Evolutionary conservation across 2,329 filamentous ascomycete genomes (phyloP).

Genomic region (Lachnellula occidentalis): DNA sequence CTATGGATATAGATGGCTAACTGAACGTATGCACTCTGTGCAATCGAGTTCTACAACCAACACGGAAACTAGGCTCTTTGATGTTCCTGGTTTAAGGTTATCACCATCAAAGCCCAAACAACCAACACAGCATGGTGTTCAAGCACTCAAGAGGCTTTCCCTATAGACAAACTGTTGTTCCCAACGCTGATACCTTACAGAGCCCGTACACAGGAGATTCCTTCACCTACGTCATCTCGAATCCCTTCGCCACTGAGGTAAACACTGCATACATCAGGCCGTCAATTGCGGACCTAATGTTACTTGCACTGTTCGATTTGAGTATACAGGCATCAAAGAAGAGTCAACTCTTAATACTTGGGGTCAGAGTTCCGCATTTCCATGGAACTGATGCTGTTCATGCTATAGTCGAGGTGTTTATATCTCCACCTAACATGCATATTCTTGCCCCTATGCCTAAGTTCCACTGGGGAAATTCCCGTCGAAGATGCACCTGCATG

Average conservation of each 20-base stretch:
- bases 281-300: not conserved
- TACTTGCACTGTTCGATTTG: not conserved
- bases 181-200: not conserved
- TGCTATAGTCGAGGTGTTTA: not conserved
- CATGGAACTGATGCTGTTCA: not conserved
- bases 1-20: not conserved
- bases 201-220: not conserved
- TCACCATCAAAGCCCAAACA: slow-evolving; percentile 2
- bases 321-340: not conserved
- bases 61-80: slow-evolving; percentile 5
- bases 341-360: not conserved
- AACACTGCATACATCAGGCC: not conserved
- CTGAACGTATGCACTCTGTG: not conserved
- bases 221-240: not conserved
- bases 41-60: slow-evolving; percentile 3
- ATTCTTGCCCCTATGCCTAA: no score
- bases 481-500: no score
- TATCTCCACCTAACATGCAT: no score
- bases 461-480: no score
- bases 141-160: not conserved
- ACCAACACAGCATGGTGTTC: not conserved
- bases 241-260: not conserved
- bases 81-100: slow-evolving; percentile 1
- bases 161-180: not conserved
- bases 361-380: not conserved